A percentile compares a stretch with the other conserved stretches of the same genome.
Evolutionary conservation across 768 basidiomycete genomes (phyloP).

Genomic region (Psilocybe cyanescens): DNA sequence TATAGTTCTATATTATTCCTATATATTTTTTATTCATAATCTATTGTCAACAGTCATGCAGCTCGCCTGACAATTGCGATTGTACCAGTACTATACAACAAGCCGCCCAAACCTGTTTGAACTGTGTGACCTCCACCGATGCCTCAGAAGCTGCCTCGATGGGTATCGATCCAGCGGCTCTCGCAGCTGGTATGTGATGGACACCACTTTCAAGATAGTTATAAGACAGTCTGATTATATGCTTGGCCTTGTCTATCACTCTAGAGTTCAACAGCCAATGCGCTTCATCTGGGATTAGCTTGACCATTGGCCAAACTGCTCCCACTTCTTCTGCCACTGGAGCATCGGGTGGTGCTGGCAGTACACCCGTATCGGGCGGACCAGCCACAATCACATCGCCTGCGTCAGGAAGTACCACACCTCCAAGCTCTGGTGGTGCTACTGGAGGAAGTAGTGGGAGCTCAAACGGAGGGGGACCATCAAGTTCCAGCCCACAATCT

Average conservation of each 20-base stretch:
- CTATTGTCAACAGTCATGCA: not conserved
- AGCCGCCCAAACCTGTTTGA: not conserved
- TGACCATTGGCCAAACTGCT: not conserved
- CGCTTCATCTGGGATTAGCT: not conserved
- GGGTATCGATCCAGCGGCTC: not conserved
- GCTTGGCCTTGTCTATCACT: not conserved
- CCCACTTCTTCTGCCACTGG: not conserved
- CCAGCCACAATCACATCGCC: not conserved
- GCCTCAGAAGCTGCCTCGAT: not conserved
- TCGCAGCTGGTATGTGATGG: not conserved
- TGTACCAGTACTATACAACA: not conserved
- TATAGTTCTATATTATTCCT: no score
- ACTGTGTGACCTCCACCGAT: not conserved
- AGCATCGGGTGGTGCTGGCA: not conserved
- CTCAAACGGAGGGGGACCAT: no score
- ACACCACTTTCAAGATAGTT: not conserved
- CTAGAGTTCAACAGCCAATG: conserved; percentile 4
- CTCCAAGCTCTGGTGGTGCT: not conserved
- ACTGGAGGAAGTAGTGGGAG: not conserved
- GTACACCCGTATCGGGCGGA: not conserved
- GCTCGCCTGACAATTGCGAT: not conserved
- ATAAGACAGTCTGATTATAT: not conserved
- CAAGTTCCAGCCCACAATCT: not conserved
- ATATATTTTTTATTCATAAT: no score
- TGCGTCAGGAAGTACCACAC: not conserved